Evolutionary conservation across 1,284 basidiomycete genomes (phyloP), one percentile per base, ranked within the genome.

Genomic region (Malassezia yamatoensis): DNA sequence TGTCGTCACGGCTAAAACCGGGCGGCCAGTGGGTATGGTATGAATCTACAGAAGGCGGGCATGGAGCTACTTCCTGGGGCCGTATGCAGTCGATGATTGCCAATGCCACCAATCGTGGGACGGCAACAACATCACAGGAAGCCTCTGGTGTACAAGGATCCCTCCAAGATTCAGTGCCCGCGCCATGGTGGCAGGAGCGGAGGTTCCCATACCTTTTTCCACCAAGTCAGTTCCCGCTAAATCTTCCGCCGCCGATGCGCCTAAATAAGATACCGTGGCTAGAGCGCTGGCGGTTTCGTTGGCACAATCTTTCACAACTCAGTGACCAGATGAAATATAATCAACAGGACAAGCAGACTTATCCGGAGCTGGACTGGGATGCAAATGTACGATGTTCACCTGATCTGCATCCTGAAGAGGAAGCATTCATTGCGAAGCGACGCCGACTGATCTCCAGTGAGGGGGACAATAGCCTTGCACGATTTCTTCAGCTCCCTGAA

Each of bases 301-400:
- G 54, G 5, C 53, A 55, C 16, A 69, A 72, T 48, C 54, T 72
- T 12, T 51, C 63, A 1, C 57, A 66, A 18, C 58, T 72, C 37
- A 57, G 57, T 16, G 46, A 49, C 15, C 61, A 65, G 5, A 54
- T 70, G 33, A 35, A 33, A 0, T 29, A 50, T 0, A 66, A 71
- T 40, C 32, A 41, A n/a, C 13, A 13, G 2, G 69, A 71, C 38
- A 5, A 42, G 16, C 60, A 59, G 33, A 57, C 63, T 4, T 72
- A 62, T 29, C 70, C 70, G 1, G 70, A 72, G 54, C 54, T 72
- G 2, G 51, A 60, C 6, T 66, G 64, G 66, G 61, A 69, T 36
- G 68, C 68, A 0, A 56, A 44, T 6, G 70, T 72, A 3, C 64
- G 54, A 24, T 46, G 62, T 15, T 68, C 65, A 11, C 50, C 60